Evolutionary conservation across 2,329 filamentous ascomycete genomes (phyloP), one percentile per base, ranked within the genome.

Genomic region (Clarireedia paspali): DNA sequence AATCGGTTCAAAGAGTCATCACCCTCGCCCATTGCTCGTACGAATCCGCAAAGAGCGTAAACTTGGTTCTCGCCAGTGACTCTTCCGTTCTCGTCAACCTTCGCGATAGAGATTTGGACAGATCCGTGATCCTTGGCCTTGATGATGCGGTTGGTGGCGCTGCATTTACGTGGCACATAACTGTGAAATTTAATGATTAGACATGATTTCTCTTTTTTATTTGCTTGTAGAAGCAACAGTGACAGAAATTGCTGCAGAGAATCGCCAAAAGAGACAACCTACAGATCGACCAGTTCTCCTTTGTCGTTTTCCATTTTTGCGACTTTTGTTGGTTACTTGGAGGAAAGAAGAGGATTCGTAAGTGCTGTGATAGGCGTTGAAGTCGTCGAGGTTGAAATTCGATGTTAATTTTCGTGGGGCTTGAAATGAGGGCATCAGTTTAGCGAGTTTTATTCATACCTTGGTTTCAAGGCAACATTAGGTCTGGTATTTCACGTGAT

Each of bases 111-210:
- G 77, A 99, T 90, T 80, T 99, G 94, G 70, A 97, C 94, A 63
- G 89, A 95, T 71, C 90, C 92, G 84, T 99, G 94, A 81, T 99
- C 94, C 83, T 97, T 96, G 82, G 94, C 91, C 83, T 96, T 96
- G 87, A 99, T 97, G 84, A 97, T 96, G 80, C 94, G 90, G 89
- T 95, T 95, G 77, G 92, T 96, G 70, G 91, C 91, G 77, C 84
- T 90, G 89, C 92, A 97, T 83, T 96, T 97, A 83, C 92, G 90
- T 75, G 91, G 91, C 83, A 96, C 89, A 86, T 95, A 95, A 76
- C 90, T 95, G 73, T 56, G 34, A 57, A 17, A 60, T 46, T 36
- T 47, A 46, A 56, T 26, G 6, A 20, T 59, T 50, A 59, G 54
- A 44, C 38, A 48, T 30, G 9, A 42, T 50, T 53, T 56, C 12